These are phyloP conservation scores for Aspergillus quadrilineatus DNA, from an alignment of 2,329 filamentous ascomycete species.

Conservation along the genomic window DNA sequence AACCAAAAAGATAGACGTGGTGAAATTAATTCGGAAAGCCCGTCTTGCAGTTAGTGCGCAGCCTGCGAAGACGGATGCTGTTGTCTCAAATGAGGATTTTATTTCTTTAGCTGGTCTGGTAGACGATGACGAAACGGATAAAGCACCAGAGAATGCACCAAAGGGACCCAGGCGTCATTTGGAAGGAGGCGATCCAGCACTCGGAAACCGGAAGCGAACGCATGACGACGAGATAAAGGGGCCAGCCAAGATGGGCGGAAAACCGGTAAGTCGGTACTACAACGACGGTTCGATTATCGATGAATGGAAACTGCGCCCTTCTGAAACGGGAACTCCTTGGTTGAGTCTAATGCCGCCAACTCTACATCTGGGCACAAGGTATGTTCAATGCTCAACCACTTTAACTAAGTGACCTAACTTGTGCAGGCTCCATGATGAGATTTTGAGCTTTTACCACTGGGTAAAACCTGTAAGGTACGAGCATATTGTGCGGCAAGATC, in stretches of 20 bases:
- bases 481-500: constrained; percentile 67
- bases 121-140: constrained; percentile 45
- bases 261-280: constrained; percentile 53
- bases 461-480: constrained; percentile 77
- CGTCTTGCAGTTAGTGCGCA: constrained; percentile 59
- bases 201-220: constrained; percentile 73
- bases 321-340: constrained; percentile 62
- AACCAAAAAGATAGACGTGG: constrained; percentile 79
- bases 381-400: constrained; percentile 13
- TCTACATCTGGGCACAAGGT: constrained; percentile 37
- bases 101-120: constrained; percentile 78
- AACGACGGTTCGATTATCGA: constrained; percentile 52
- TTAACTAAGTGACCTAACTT: constrained; percentile 14
- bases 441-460: constrained; percentile 83
- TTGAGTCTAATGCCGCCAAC: constrained; percentile 30
- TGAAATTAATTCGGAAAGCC: constrained; percentile 88
- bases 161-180: constrained; percentile 33
- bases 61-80: constrained; percentile 54
- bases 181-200: constrained; percentile 42
- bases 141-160: constrained; percentile 39
- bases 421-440: constrained; percentile 78
- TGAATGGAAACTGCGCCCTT: constrained; percentile 52
- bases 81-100: constrained; percentile 70
- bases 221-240: constrained; percentile 66
- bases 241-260: constrained; percentile 54